Percentiles rank a stretch among this genome's conserved stretches.
Conservation (phyloP, 805 yeast species). For the Tetrapisispora taiwanensis region DNA sequence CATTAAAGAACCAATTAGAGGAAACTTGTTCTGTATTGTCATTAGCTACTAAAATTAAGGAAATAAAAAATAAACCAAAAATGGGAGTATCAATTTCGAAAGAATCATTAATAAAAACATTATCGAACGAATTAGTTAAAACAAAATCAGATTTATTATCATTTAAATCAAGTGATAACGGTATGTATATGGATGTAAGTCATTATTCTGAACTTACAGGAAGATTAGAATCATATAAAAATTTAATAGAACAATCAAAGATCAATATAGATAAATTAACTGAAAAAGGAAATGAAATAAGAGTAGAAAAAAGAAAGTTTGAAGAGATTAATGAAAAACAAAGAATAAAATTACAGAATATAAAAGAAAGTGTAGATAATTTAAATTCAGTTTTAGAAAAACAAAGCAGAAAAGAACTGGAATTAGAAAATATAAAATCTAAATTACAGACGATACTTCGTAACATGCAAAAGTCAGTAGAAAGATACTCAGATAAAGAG, state of each 20-base stretch:
- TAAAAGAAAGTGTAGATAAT: constrained; percentile 17
- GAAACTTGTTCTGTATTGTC: constrained; percentile 79
- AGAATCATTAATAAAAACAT: constrained; percentile 36
- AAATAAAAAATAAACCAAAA: constrained; percentile 64
- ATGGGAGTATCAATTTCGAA: constrained; percentile 50
- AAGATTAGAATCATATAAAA: constrained; percentile 39
- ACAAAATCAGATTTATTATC: constrained; percentile 50
- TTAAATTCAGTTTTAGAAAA: constrained; percentile 19
- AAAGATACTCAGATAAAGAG: constrained; percentile 20
- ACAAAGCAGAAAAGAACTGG: constrained; percentile 21
- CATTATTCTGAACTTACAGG: constrained; percentile 45
- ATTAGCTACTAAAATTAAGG: constrained; percentile 79
- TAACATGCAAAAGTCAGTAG: constrained; percentile 15
- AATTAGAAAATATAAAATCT: constrained; percentile 15
- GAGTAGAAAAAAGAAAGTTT: constrained; percentile 23
- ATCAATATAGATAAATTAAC: constrained; percentile 32
- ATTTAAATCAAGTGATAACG: constrained; percentile 44
- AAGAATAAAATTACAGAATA: constrained; percentile 17
- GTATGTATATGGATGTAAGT: constrained; percentile 50
- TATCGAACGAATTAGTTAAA: constrained; percentile 34
- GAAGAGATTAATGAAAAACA: constrained; percentile 22
- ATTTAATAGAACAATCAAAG: constrained; percentile 38
- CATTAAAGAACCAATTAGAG: constrained; percentile 61
- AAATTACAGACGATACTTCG: constrained; percentile 14
- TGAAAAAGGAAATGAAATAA: constrained; percentile 27